Percentiles rank a stretch among this genome's conserved stretches.
Evolutionary conservation across 306 rosid genomes (phyloP).

Genomic region (Vigna trinervia): DNA sequence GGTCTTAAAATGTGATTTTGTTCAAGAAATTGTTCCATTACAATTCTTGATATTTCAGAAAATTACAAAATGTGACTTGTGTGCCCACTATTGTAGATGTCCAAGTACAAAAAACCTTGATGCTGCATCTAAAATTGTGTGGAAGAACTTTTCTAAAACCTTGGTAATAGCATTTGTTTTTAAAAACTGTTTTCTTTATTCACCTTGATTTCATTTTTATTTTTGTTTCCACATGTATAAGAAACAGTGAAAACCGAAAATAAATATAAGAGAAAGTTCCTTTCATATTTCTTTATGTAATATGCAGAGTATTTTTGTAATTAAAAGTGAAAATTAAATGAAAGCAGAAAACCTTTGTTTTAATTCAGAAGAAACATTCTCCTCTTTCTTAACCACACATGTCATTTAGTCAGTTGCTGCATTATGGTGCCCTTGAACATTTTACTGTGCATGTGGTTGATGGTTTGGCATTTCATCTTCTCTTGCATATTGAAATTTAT

Average conservation of each 20-base stretch:
- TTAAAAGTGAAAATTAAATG: neutral
- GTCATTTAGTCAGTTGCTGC: neutral
- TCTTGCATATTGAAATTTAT: neutral
- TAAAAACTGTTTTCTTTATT: neutral
- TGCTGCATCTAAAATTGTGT: neutral
- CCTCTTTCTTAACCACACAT: neutral
- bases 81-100: neutral
- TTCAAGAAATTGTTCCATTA: neutral
- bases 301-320: neutral
- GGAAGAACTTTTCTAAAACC: neutral
- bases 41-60: neutral
- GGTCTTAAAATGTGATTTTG: neutral
- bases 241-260: neutral
- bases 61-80: neutral
- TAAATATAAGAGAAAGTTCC: neutral
- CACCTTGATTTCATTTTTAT: neutral
- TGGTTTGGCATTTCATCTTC: slow-evolving; percentile 8
- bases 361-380: neutral
- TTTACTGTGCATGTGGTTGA: slow-evolving; percentile 16
- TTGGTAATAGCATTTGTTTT: neutral
- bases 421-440: slow-evolving; percentile 3
- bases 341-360: neutral
- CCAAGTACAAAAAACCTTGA: neutral
- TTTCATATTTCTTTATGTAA: neutral
- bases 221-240: neutral